Evolutionary conservation across 768 basidiomycete species (phyloP).

Genomic region (Aureoboletus auriporus): DNA sequence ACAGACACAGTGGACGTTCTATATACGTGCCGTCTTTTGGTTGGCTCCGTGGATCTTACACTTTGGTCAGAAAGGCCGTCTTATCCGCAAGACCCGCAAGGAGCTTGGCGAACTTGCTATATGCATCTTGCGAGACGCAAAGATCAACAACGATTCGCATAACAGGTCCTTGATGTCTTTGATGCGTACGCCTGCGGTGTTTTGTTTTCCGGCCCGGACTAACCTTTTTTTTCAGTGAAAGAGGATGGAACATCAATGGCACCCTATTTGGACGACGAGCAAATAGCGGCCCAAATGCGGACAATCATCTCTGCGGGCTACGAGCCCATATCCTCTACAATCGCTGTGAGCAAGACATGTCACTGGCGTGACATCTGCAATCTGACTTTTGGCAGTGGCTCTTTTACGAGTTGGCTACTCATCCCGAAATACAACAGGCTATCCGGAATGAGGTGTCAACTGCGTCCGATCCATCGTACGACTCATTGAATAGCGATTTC

Average conservation of each 20-base stretch:
- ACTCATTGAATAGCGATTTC: conserved; percentile 44
- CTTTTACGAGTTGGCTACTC: conserved; percentile 55
- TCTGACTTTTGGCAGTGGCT: conserved; percentile 46
- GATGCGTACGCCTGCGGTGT: conserved; percentile 39
- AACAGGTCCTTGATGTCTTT: conserved; percentile 49
- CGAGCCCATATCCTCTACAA: conserved; percentile 35
- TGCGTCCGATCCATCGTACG: conserved; percentile 47
- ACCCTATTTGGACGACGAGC: conserved; percentile 42
- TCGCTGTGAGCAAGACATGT: conserved; percentile 24
- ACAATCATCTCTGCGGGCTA: conserved; percentile 58
- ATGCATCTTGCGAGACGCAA: conserved; percentile 53
- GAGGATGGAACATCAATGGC: conserved; percentile 41
- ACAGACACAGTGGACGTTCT: conserved; percentile 53
- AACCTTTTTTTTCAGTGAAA: conserved; percentile 27
- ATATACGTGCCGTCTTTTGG: conserved; percentile 64
- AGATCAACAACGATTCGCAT: conserved; percentile 39
- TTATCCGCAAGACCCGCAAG: conserved; percentile 51
- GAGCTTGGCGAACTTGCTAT: conserved; percentile 51
- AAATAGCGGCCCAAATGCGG: conserved; percentile 57
- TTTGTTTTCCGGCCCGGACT: not conserved
- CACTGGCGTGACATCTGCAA: not conserved
- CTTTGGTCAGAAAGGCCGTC: conserved; percentile 54
- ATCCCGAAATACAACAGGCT: conserved; percentile 48
- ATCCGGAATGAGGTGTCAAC: conserved; percentile 53
- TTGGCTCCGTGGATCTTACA: conserved; percentile 51